Evolutionary conservation across 2,329 filamentous ascomycete genomes (phyloP).

Genomic region (Alternaria sp.): DNA sequence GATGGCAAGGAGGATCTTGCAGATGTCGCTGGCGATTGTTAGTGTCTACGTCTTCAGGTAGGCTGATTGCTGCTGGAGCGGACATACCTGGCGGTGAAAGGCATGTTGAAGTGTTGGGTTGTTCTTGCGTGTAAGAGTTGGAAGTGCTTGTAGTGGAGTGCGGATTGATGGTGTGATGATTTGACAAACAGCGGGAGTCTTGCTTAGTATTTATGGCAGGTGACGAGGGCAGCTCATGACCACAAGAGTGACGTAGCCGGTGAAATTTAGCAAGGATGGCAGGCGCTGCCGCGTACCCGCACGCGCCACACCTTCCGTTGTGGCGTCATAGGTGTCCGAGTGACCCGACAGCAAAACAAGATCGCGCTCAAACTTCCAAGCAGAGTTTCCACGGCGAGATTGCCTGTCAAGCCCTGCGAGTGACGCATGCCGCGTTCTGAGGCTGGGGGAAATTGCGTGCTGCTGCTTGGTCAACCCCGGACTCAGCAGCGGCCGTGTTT

Average conservation of each 20-base stretch:
- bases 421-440: conserved; percentile 8
- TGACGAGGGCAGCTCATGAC: conserved; percentile 27
- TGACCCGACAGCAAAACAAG: conserved; percentile 8
- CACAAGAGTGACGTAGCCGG: conserved; percentile 22
- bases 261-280: conserved; percentile 3
- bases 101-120: conserved; percentile 54
- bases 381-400: neutral
- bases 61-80: neutral
- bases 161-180: conserved; percentile 3
- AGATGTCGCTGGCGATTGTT: conserved; percentile 65
- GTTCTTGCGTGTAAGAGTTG: neutral
- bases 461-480: neutral
- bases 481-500: neutral
- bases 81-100: conserved; percentile 65
- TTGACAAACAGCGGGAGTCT: conserved; percentile 14
- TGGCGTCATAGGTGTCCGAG: conserved; percentile 9
- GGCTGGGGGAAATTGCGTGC: neutral
- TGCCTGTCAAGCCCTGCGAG: neutral
- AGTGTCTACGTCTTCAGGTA: conserved; percentile 15
- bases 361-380: neutral
- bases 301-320: conserved; percentile 19
- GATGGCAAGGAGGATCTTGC: conserved; percentile 87
- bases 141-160: conserved; percentile 3
- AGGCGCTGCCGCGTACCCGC: conserved; percentile 19
- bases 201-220: conserved; percentile 35